Evolutionary conservation across 768 basidiomycete species (phyloP).

Genomic region (Pseudohyphozyma bogoriensis): DNA sequence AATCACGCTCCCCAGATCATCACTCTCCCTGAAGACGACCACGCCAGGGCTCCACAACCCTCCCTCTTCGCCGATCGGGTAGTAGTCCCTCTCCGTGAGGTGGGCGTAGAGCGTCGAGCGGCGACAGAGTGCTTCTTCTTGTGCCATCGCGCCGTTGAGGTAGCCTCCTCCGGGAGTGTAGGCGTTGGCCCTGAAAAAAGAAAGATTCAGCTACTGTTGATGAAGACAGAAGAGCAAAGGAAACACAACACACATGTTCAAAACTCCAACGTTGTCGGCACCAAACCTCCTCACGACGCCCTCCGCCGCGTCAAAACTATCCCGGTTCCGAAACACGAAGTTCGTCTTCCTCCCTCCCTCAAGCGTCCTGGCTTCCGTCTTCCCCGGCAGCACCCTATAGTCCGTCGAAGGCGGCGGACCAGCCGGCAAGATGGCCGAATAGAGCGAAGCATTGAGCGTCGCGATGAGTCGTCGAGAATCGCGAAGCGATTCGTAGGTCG

Average conservation of each 20-base stretch:
- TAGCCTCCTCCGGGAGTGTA: not conserved
- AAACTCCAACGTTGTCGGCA: not conserved
- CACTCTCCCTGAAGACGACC: not conserved
- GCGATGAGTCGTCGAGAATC: not conserved
- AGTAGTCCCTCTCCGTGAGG: not conserved
- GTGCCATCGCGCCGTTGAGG: slow-evolving; percentile 2
- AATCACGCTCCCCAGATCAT: not conserved
- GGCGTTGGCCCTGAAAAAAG: not conserved
- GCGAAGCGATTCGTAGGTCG: not conserved
- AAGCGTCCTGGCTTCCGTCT: not conserved
- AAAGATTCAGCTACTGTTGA: not conserved
- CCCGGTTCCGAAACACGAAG: not conserved
- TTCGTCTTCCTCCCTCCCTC: not conserved
- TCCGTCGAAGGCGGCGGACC: not conserved
- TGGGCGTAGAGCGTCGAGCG: slow-evolving; percentile 5
- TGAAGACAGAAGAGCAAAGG: no score
- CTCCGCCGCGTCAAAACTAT: not conserved
- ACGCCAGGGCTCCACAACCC: not conserved
- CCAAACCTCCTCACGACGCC: not conserved
- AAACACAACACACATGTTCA: slow-evolving; percentile 4
- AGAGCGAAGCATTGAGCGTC: not conserved
- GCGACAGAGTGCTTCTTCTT: slow-evolving; percentile 4
- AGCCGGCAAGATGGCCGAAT: not conserved
- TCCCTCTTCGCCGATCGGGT: not conserved
- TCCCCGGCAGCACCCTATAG: not conserved